Evolutionary conservation across 2,329 filamentous ascomycete species (phyloP).

Genomic region (Rutstroemia sp.): DNA sequence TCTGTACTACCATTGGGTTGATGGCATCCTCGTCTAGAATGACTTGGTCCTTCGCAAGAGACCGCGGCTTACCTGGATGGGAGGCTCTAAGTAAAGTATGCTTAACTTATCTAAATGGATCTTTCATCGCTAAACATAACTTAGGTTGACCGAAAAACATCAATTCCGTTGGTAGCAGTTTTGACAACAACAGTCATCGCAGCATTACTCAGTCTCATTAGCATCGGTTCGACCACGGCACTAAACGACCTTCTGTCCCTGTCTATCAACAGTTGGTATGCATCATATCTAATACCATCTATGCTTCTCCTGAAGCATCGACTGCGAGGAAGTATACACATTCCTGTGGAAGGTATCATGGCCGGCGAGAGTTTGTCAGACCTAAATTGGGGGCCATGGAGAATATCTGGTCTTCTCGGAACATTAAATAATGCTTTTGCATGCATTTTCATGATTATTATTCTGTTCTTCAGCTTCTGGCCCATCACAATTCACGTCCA

Average conservation of each 20-base stretch:
- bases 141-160: constrained; percentile 30
- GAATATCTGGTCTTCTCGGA: not conserved
- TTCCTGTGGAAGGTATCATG: not conserved
- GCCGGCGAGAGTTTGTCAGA: not conserved
- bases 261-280: constrained; percentile 39
- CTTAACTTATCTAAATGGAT: not conserved
- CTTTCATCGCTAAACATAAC: constrained; percentile 12
- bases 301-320: constrained; percentile 33
- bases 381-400: constrained; percentile 6
- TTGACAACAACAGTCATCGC: constrained; percentile 15
- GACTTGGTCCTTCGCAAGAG: constrained; percentile 38
- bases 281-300: constrained; percentile 40
- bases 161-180: constrained; percentile 35
- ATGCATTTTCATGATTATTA: constrained; percentile 3
- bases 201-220: constrained; percentile 32
- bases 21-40: constrained; percentile 30
- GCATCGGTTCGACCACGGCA: constrained; percentile 41
- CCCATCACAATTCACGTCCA: not conserved
- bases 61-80: constrained; percentile 35
- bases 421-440: constrained; percentile 5
- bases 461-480: constrained; percentile 6
- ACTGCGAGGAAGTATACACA: not conserved
- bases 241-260: constrained; percentile 46
- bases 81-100: constrained; percentile 30
- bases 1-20: constrained; percentile 32